Conservation (phyloP, 2,329 filamentous ascomycete genomes). For the Iodosphaeria phyllophila region DNA sequence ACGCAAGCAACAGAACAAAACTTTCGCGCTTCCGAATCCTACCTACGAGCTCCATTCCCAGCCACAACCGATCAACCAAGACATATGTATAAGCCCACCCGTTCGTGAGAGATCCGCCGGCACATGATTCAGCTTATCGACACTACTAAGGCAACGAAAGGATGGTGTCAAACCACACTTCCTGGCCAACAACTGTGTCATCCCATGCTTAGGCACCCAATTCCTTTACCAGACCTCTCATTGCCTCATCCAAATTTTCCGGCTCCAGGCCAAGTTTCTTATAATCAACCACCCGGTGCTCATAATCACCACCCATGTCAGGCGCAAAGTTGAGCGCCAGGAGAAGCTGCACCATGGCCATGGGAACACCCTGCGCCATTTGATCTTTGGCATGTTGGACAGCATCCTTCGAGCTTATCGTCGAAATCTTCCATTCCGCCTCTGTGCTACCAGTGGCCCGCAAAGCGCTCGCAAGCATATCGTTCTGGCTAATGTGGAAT, state of each 20-base stretch:
- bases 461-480: slow-evolving; percentile 16
- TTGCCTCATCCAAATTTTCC: slow-evolving; percentile 12
- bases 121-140: too few relatives aligned
- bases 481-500: slow-evolving; percentile 15
- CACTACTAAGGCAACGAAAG: too few relatives aligned
- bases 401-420: slow-evolving; percentile 7
- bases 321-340: slow-evolving; percentile 12
- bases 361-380: slow-evolving; percentile 4
- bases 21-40: too few relatives aligned
- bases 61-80: too few relatives aligned
- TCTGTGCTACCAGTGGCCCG: slow-evolving; percentile 12
- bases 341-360: slow-evolving; percentile 5
- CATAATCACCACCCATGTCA: slow-evolving; percentile 14
- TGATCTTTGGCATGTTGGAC: slow-evolving; percentile 4
- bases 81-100: too few relatives aligned
- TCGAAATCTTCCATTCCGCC: slow-evolving; percentile 11
- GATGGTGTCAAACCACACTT: too few relatives aligned
- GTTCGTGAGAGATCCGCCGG: too few relatives aligned
- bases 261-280: slow-evolving; percentile 9
- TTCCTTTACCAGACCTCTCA: slow-evolving; percentile 5
- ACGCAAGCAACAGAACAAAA: too few relatives aligned
- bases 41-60: too few relatives aligned
- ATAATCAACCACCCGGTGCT: slow-evolving; percentile 11
- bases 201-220: neutral
- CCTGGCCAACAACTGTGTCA: too few relatives aligned